Conservation (phyloP, 768 basidiomycete species). For the Mycena capillaripes region DNA sequence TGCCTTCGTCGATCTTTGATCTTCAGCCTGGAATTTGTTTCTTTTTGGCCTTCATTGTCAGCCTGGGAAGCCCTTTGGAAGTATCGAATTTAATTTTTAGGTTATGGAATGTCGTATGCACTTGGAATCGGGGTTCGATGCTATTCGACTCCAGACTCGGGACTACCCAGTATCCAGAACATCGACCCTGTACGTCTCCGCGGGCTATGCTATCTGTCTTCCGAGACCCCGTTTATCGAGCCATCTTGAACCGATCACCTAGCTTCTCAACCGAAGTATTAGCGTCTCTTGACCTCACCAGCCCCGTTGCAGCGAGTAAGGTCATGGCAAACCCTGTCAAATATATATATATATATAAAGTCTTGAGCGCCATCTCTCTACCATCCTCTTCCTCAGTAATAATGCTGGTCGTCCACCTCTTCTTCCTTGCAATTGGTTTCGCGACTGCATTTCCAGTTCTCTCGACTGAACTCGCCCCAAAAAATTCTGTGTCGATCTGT, state of each 20-base stretch:
- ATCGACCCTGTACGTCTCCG: constrained; percentile 24
- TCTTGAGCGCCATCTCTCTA: neutral
- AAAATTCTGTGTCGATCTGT: neutral
- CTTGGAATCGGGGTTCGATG: neutral
- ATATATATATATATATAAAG: constrained; percentile 13
- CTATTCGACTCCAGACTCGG: constrained; percentile 1
- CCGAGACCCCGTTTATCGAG: constrained; percentile 23
- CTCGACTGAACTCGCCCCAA: neutral
- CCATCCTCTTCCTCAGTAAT: neutral
- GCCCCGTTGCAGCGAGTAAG: constrained; percentile 30
- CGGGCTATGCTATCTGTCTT: constrained; percentile 27
- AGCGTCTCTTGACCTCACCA: constrained; percentile 22
- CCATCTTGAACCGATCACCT: constrained; percentile 32
- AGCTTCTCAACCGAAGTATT: constrained; percentile 36
- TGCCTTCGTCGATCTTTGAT: constrained; percentile 10
- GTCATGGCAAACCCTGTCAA: constrained; percentile 8
- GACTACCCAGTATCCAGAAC: constrained; percentile 1
- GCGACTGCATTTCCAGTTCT: constrained; percentile 10
- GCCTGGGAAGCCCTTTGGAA: neutral
- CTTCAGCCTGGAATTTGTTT: neutral
- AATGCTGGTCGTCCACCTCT: constrained; percentile 1
- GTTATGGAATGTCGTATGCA: constrained; percentile 3
- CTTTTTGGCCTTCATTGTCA: too few relatives aligned
- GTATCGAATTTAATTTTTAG: constrained; percentile 2
- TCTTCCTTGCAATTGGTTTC: constrained; percentile 10